Evolutionary conservation across 495 filamentous ascomycete species (phyloP).

Genomic region (Xylaria longipes): DNA sequence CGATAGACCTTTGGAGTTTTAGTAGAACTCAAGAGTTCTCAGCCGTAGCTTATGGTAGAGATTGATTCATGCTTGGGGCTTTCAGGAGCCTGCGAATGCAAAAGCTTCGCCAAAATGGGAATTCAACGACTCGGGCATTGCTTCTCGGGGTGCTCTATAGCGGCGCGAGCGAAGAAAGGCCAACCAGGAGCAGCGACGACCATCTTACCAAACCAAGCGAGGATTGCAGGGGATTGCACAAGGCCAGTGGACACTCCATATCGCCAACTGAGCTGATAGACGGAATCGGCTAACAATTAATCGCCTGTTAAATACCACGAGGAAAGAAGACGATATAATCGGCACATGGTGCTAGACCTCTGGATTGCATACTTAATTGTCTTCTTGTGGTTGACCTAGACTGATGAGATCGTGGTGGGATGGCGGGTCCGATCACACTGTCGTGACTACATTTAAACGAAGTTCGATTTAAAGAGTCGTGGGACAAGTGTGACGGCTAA

Average conservation of each 20-base stretch:
- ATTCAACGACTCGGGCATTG: background rate
- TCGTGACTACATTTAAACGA: background rate
- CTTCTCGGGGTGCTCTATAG: background rate
- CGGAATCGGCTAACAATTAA: background rate
- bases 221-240: background rate
- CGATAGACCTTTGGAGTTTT: background rate
- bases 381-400: background rate
- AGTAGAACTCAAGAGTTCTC: no score
- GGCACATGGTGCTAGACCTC: background rate
- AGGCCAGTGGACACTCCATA: background rate
- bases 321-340: background rate
- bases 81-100: background rate
- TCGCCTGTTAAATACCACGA: background rate
- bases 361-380: background rate
- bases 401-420: background rate
- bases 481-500: background rate
- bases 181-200: background rate
- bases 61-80: background rate
- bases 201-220: background rate
- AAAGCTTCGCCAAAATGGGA: background rate
- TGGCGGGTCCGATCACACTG: background rate
- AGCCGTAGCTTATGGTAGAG: background rate
- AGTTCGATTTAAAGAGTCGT: background rate
- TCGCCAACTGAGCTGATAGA: background rate
- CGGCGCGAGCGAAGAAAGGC: background rate